A percentile compares a stretch with the other conserved stretches of the same genome.
phyloP scores from a whole-genome alignment of 371 early-diverging fungal species.

The Circinella minor region DNA sequence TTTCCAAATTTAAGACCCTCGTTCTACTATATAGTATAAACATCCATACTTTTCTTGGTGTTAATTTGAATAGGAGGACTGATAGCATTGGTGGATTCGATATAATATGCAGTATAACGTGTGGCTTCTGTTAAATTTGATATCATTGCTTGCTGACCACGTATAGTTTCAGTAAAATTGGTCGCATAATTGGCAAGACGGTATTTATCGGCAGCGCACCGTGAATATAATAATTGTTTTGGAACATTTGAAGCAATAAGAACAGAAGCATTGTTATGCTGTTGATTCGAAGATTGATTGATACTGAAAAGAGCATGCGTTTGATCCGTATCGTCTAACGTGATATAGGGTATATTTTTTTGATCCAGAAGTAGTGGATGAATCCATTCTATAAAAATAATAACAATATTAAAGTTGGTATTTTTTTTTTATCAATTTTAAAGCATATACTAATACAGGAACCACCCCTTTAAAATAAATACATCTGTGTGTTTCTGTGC shows the following conservation, averaged over 20 bases:
- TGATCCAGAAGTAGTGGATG: constrained; percentile 33
- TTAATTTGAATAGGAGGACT: constrained; percentile 29
- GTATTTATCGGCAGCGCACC: constrained; percentile 52
- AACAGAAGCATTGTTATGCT: constrained; percentile 31
- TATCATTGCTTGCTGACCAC: constrained; percentile 41
- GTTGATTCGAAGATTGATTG: constrained; percentile 20
- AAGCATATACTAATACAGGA: too few species aligned
- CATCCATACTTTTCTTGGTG: constrained; percentile 32
- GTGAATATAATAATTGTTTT: constrained; percentile 42
- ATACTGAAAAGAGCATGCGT: constrained; percentile 58
- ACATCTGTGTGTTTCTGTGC: too few species aligned
- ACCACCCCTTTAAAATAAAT: too few species aligned
- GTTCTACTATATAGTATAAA: not conserved
- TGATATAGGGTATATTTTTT: constrained; percentile 33
- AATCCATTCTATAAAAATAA: constrained; percentile 25
- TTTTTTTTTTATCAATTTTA: too few species aligned
- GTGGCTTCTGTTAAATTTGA: constrained; percentile 42
- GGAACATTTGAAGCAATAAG: constrained; percentile 42
- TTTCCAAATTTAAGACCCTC: too few species aligned
- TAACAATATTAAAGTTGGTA: too few species aligned
- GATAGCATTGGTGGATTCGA: constrained; percentile 38
- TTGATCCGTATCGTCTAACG: constrained; percentile 61
- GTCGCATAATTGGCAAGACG: constrained; percentile 32
- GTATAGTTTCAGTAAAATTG: constrained; percentile 40
- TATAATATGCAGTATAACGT: constrained; percentile 49